Evolutionary conservation across 1,284 basidiomycete genomes (phyloP).

Genomic region (Boletus semigastroideus): DNA sequence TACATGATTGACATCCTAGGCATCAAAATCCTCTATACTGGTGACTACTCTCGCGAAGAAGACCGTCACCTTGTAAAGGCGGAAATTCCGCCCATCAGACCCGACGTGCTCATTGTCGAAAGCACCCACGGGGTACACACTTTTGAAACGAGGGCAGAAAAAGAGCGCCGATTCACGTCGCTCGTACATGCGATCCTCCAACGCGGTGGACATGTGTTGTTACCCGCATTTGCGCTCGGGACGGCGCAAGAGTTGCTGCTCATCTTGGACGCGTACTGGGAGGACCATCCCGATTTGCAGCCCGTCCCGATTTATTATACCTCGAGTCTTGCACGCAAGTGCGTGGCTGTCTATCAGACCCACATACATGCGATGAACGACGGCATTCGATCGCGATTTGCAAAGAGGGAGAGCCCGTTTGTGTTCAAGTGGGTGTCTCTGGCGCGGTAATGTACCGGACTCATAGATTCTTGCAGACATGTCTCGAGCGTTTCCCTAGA

Average conservation of each 20-base stretch:
- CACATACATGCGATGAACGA: constrained; percentile 96
- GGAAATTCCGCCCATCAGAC: constrained; percentile 87
- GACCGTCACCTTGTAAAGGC: constrained; percentile 96
- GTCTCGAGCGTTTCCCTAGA: constrained; percentile 79
- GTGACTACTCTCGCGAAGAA: constrained; percentile 97
- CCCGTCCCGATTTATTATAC: constrained; percentile 96
- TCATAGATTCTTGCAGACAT: constrained; percentile 49
- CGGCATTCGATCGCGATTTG: constrained; percentile 85
- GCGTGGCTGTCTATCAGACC: constrained; percentile 96
- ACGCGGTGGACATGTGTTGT: constrained; percentile 89
- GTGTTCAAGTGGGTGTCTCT: constrained; percentile 82
- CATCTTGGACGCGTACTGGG: constrained; percentile 97
- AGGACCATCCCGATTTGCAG: constrained; percentile 92
- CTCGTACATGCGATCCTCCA: constrained; percentile 90
- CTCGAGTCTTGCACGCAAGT: constrained; percentile 90
- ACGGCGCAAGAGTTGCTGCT: constrained; percentile 94
- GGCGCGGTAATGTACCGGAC: neutral
- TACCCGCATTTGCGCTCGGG: constrained; percentile 94
- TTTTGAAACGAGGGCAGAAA: constrained; percentile 86
- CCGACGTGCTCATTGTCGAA: constrained; percentile 96
- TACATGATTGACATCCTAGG: constrained; percentile 97
- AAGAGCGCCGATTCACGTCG: constrained; percentile 88
- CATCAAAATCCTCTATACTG: constrained; percentile 93
- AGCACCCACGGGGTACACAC: constrained; percentile 97
- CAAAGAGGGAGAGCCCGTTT: constrained; percentile 91